phyloP scores from a whole-genome alignment of 352 stramenopile species.

The Thraustochytrium striatum region DNA sequence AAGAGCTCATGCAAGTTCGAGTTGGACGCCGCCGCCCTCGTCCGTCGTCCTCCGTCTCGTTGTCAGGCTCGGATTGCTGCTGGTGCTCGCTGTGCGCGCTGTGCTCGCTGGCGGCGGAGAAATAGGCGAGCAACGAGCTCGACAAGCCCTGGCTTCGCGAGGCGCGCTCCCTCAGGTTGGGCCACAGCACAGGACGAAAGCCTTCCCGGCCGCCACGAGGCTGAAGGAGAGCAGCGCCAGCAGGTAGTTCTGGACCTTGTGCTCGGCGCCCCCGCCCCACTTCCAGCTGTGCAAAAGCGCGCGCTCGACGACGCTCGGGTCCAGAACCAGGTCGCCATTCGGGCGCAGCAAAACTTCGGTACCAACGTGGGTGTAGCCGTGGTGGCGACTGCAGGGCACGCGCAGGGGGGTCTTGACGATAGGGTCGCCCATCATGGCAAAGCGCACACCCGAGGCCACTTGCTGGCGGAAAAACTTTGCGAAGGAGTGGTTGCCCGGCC shows the following conservation, averaged over 20 bases:
- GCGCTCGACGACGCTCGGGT: slow-evolving; percentile 13
- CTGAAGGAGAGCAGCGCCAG: neutral
- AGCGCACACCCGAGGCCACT: slow-evolving; percentile 9
- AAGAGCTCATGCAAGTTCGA: no score
- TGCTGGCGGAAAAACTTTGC: slow-evolving; percentile 19
- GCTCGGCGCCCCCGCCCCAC: neutral
- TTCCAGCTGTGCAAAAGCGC: slow-evolving; percentile 1
- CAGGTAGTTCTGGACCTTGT: slow-evolving; percentile 17
- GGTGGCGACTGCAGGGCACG: neutral
- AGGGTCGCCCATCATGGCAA: slow-evolving; percentile 16
- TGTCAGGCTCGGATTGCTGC: no score
- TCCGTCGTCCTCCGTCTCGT: no score
- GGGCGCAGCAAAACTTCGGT: slow-evolving; percentile 12
- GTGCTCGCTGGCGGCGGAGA: no score
- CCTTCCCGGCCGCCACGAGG: neutral
- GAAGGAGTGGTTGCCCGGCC: slow-evolving; percentile 23
- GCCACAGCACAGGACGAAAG: neutral
- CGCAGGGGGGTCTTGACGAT: slow-evolving; percentile 21
- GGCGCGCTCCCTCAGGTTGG: slow-evolving; percentile 9
- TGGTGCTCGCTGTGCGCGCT: no score
- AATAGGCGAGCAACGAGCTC: no score
- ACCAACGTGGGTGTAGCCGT: slow-evolving; percentile 39
- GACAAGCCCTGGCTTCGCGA: no score
- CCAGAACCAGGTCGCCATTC: slow-evolving; percentile 15
- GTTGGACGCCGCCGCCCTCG: no score